phyloP scores from a whole-genome alignment of 2,329 filamentous ascomycete species.

The Zymoseptoria pseudotritici region DNA sequence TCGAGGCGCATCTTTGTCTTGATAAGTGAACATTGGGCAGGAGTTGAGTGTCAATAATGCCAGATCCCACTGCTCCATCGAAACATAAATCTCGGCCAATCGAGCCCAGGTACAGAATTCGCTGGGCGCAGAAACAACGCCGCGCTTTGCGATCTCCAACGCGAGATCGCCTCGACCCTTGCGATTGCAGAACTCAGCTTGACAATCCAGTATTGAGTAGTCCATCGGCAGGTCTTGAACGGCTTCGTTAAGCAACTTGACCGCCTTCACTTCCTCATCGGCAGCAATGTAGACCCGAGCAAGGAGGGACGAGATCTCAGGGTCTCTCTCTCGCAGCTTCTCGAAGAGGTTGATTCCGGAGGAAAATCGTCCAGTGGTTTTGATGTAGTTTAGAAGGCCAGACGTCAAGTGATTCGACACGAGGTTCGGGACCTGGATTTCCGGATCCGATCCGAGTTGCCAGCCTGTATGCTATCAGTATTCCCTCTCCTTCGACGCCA shows the following conservation, averaged over 20 bases:
- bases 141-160: constrained; percentile 85
- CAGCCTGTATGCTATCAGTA: constrained; percentile 52
- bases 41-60: constrained; percentile 93
- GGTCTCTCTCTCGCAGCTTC: constrained; percentile 82
- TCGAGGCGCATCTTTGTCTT: constrained; percentile 90
- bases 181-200: constrained; percentile 82
- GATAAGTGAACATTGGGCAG: constrained; percentile 99
- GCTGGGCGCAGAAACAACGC: constrained; percentile 88
- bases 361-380: constrained; percentile 86
- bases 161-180: constrained; percentile 86
- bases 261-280: constrained; percentile 93
- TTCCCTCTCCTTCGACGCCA: not conserved
- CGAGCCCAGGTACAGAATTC: constrained; percentile 97
- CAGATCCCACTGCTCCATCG: constrained; percentile 92
- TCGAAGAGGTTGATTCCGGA: constrained; percentile 97
- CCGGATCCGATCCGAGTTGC: constrained; percentile 91
- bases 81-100: constrained; percentile 86
- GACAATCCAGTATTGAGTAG: constrained; percentile 89
- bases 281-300: constrained; percentile 88
- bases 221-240: constrained; percentile 94
- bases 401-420: constrained; percentile 93
- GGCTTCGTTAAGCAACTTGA: constrained; percentile 78
- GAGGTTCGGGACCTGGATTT: constrained; percentile 94
- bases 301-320: constrained; percentile 87
- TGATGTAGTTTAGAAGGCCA: constrained; percentile 89